Conservation (phyloP, 129 eudicot genomes). For the Solidago caesia region DNA sequence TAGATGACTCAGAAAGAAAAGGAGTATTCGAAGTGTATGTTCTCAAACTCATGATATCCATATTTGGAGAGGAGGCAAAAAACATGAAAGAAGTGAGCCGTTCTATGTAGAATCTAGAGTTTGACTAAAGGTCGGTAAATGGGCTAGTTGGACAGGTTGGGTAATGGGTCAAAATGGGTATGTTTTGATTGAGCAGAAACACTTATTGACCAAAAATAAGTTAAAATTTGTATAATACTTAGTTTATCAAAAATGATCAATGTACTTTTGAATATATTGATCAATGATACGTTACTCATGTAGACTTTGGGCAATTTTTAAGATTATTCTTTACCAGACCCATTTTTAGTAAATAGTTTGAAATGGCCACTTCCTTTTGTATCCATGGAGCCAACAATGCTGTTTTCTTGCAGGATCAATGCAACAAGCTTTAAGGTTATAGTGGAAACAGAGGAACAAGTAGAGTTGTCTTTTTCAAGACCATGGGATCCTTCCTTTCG, state of each 20-base stretch:
- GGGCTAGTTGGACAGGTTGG: conserved; percentile 1
- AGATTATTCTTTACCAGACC: background rate
- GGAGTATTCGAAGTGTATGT: conserved; percentile 40
- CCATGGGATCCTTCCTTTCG: conserved; percentile 37
- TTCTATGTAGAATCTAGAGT: conserved; percentile 19
- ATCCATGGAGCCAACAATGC: background rate
- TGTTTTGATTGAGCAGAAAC: background rate
- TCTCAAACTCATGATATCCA: conserved; percentile 13
- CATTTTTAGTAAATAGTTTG: background rate
- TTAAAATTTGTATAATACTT: background rate
- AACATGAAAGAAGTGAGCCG: background rate
- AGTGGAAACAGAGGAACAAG: conserved; percentile 44
- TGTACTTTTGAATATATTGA: too few species aligned
- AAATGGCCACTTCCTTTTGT: background rate
- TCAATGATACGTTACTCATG: too few species aligned
- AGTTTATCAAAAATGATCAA: too few species aligned
- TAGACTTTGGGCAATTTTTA: too few species aligned
- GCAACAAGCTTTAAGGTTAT: conserved; percentile 39
- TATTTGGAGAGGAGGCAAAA: background rate
- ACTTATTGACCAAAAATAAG: background rate
- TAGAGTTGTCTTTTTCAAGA: conserved; percentile 41
- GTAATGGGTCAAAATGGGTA: background rate
- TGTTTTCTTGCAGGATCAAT: conserved; percentile 32
- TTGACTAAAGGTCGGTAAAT: background rate
- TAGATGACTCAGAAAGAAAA: conserved; percentile 37